phyloP scores from a whole-genome alignment of 208 protist species.

The Acanthamoeba healyi region DNA sequence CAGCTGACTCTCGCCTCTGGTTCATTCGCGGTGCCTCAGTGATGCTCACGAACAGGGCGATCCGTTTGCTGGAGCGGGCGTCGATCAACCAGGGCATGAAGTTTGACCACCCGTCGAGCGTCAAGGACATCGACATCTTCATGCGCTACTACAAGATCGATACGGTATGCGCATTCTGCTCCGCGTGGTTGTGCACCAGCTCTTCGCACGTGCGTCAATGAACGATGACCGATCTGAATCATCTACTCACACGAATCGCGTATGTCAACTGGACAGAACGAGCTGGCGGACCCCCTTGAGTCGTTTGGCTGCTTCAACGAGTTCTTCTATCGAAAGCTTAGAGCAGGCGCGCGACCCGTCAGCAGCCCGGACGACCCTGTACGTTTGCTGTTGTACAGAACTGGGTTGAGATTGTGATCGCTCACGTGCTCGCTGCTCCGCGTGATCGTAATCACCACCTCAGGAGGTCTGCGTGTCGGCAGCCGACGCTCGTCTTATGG shows the following conservation, averaged over 20 bases:
- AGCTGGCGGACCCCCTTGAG: not conserved
- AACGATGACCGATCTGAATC: too few species aligned
- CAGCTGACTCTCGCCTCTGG: not conserved
- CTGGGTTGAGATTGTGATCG: not conserved
- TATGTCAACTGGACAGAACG: not conserved
- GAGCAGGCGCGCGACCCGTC: constrained; percentile 4
- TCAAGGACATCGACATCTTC: constrained; percentile 35
- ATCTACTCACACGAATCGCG: not conserved
- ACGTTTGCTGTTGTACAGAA: not conserved
- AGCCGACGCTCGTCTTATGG: constrained; percentile 47
- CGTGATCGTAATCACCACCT: not conserved
- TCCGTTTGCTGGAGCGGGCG: constrained; percentile 24
- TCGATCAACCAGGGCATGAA: constrained; percentile 66
- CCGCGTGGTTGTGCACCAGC: too few species aligned
- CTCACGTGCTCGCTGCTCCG: not conserved
- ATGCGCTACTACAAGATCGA: constrained; percentile 55
- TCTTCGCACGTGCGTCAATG: too few species aligned
- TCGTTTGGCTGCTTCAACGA: constrained; percentile 62
- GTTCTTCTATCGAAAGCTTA: constrained; percentile 79
- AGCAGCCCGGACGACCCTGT: constrained; percentile 54
- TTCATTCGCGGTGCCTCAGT: not conserved
- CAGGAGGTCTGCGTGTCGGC: constrained; percentile 45
- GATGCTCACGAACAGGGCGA: constrained; percentile 44
- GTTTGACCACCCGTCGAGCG: constrained; percentile 55
- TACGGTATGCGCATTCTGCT: not conserved